phyloP scores from a whole-genome alignment of 352 stramenopile genomes.

The Globisporangium heterothallicum region DNA sequence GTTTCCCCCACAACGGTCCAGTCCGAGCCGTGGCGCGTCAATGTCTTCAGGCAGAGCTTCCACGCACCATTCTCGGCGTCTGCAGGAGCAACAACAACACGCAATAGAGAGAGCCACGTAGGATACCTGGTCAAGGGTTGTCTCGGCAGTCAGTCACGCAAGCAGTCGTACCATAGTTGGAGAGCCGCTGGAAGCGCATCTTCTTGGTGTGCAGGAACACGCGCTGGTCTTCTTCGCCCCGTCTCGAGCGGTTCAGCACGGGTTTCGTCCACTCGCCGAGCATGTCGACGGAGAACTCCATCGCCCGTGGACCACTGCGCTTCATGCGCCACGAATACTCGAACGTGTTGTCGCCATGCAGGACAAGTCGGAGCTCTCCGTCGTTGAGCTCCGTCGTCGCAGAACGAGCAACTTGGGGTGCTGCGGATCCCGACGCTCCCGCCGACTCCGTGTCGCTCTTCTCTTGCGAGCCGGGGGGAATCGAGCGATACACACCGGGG shows the following conservation, averaged over 20 bases:
- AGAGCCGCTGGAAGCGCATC: constrained; percentile 68
- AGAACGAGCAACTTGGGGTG: neutral
- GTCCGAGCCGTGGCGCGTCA: constrained; percentile 68
- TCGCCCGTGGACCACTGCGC: constrained; percentile 38
- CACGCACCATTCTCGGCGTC: constrained; percentile 47
- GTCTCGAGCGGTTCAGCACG: constrained; percentile 66
- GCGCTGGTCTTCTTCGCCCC: constrained; percentile 65
- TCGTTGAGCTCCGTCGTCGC: constrained; percentile 20
- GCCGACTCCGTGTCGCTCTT: neutral
- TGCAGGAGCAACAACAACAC: constrained; percentile 11
- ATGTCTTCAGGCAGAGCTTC: constrained; percentile 64
- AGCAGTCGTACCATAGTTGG: constrained; percentile 53
- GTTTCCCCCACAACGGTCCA: constrained; percentile 61
- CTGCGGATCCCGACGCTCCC: neutral
- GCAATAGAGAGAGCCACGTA: neutral
- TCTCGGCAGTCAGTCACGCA: no score
- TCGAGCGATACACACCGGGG: constrained; percentile 44
- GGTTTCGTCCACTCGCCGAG: constrained; percentile 60
- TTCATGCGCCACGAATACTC: constrained; percentile 72
- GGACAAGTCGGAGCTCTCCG: constrained; percentile 33
- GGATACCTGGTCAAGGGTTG: no score
- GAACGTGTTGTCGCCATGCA: constrained; percentile 81
- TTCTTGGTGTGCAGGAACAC: constrained; percentile 50
- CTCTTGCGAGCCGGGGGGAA: neutral
- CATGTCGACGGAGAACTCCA: constrained; percentile 74